phyloP scores from a whole-genome alignment of 805 yeast genomes.

The Candida takata region DNA sequence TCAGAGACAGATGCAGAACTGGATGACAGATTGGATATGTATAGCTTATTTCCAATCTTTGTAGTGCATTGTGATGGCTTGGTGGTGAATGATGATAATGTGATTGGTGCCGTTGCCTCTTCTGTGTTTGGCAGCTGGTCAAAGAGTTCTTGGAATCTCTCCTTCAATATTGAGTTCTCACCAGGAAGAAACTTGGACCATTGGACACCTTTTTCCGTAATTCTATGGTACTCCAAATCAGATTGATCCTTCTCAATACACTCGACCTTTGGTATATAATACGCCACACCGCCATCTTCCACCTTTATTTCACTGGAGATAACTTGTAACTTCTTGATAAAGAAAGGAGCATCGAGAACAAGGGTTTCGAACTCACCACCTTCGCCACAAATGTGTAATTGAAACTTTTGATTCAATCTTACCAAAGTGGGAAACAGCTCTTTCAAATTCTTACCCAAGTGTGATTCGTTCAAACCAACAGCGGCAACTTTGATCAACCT shows the following conservation, averaged over 20 bases:
- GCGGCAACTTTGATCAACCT: constrained; percentile 91
- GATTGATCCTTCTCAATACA: constrained; percentile 33
- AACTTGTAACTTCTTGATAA: constrained; percentile 39
- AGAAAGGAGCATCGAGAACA: constrained; percentile 87
- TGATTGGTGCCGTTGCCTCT: neutral
- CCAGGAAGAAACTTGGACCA: constrained; percentile 20
- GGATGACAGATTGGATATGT: constrained; percentile 37
- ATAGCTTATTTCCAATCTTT: constrained; percentile 26
- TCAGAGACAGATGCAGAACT: constrained; percentile 24
- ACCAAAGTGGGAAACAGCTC: constrained; percentile 54
- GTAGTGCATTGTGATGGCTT: constrained; percentile 8
- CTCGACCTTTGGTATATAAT: constrained; percentile 49
- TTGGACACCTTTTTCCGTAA: constrained; percentile 9
- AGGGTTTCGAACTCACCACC: constrained; percentile 97
- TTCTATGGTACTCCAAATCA: constrained; percentile 16
- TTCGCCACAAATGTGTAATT: constrained; percentile 94
- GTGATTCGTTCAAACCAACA: constrained; percentile 59
- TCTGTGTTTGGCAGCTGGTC: constrained; percentile 5
- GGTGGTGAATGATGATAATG: neutral
- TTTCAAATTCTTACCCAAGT: constrained; percentile 63
- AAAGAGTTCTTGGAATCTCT: constrained; percentile 32
- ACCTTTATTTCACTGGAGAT: constrained; percentile 15
- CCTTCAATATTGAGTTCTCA: constrained; percentile 28
- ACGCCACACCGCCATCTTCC: constrained; percentile 60
- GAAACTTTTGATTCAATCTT: constrained; percentile 55